phyloP scores from a whole-genome alignment of 148 eudicot species.

The Vaccinium corymbosum region DNA sequence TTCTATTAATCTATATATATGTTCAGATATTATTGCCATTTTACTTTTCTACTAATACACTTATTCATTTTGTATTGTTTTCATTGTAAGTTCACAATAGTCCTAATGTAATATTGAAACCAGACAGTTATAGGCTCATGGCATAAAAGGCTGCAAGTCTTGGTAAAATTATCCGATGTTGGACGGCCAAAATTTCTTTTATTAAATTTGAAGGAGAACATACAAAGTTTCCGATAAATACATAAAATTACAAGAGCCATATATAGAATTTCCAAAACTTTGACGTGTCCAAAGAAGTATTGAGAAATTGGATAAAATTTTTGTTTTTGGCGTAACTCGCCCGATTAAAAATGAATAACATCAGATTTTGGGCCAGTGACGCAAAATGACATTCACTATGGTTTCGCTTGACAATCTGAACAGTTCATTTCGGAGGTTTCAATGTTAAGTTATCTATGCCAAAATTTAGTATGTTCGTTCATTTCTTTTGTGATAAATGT shows the following conservation, averaged over 20 bases:
- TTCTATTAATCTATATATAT: too few relatives aligned
- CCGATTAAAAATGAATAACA: too few relatives aligned
- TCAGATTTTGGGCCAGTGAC: not conserved
- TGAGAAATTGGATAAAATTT: too few relatives aligned
- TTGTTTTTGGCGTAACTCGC: too few relatives aligned
- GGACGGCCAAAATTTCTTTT: not conserved
- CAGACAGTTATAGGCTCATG: not conserved
- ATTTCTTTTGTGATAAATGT: not conserved
- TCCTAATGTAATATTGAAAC: not conserved
- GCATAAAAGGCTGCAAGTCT: not conserved
- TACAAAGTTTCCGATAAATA: not conserved
- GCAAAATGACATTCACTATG: not conserved
- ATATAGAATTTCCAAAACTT: not conserved
- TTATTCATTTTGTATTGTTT: not conserved
- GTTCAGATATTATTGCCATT: not conserved
- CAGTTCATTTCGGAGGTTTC: not conserved
- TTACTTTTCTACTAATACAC: not conserved
- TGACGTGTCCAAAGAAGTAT: not conserved
- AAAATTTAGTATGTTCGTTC: not conserved
- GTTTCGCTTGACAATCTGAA: not conserved
- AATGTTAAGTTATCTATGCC: not conserved
- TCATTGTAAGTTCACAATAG: not conserved
- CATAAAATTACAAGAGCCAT: not conserved
- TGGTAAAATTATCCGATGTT: not conserved
- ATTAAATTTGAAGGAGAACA: not conserved